phyloP scores from a whole-genome alignment of 768 basidiomycete species.

The Pholiota microspora region DNA sequence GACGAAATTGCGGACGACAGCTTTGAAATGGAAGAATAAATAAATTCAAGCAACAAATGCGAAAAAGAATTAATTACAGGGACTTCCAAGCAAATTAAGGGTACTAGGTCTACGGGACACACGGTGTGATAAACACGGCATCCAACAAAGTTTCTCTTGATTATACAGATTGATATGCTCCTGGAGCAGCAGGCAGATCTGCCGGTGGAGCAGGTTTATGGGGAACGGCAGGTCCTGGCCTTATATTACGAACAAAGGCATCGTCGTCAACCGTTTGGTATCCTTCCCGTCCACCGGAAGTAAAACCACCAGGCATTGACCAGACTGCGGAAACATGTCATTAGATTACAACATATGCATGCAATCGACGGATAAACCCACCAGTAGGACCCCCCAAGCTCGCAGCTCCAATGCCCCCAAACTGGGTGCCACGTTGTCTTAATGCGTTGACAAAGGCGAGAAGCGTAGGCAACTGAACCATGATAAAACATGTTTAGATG shows the following conservation, averaged over 20 bases:
- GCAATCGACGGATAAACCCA: conserved; percentile 18
- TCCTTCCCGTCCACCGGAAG: conserved; percentile 50
- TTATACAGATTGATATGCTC: conserved; percentile 43
- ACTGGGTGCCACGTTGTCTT: conserved; percentile 57
- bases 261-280: conserved; percentile 67
- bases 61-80: not conserved
- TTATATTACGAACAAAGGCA: conserved; percentile 24
- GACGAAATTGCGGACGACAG: not conserved
- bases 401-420: conserved; percentile 44
- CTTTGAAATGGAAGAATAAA: conserved; percentile 9
- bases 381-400: conserved; percentile 59
- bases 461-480: conserved; percentile 55
- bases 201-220: conserved; percentile 20
- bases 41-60: not conserved
- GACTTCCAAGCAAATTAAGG: not conserved
- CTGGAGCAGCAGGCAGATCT: conserved; percentile 29
- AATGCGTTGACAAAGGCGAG: conserved; percentile 48
- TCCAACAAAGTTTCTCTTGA: not conserved
- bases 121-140: not conserved
- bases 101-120: not conserved
- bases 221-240: conserved; percentile 25
- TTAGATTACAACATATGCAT: conserved; percentile 7
- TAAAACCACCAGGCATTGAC: conserved; percentile 78
- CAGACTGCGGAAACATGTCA: conserved; percentile 46
- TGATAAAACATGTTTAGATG: not conserved